Base-by-base conservation (phyloP, 305 asterid species). In the Salvia sclarea region DNA sequence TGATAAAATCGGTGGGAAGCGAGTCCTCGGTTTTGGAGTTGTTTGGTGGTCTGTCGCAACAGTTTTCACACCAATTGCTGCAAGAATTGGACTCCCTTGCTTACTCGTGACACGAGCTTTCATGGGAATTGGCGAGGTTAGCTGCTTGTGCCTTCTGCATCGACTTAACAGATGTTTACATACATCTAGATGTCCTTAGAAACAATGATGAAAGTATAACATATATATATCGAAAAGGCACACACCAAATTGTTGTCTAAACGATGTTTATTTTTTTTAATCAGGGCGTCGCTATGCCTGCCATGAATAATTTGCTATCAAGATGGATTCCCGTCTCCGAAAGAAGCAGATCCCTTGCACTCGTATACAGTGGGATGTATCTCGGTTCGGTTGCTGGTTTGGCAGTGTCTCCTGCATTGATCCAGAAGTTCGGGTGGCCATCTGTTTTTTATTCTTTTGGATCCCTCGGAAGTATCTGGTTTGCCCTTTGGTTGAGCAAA, bases 271-370 rank as follows among this genome's bases (percentile, higher is more conserved):
- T n/a, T n/a, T n/a, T n/a, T n/a, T n/a, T 68, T 66, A 50, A 62
- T 33, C 90, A 94, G 99, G 99, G 99, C 74, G 99, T 91, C 52
- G 98, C 99, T 30, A 94, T 94, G 98, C 99, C 98, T 80, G 96
- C 99, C 65, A 94, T 94, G 99, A 94, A 91, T 70, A 94, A 91
- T 82, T 64, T 94, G 75, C 82, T 94, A 55, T 94, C 98, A 38
- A 91, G 90, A 74, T 94, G 99, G 99, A 76, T 94, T 82, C 99
- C 99, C 13, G 95, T 94, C 73, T 87, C 98, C 0, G 99, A 94
- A 83, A 89, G 99, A 83, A 94, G 99, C 95, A 87, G 98, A 86
- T 94, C 99, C 58, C 95, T 94, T 66, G 93, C 97, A 37, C 82
- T 94, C 43, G 99, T 94, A 18, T 94, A 94, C 86, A 94, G 99